Evolutionary conservation across 768 basidiomycete genomes (phyloP).

Genomic region (Leccinum truebloodii): DNA sequence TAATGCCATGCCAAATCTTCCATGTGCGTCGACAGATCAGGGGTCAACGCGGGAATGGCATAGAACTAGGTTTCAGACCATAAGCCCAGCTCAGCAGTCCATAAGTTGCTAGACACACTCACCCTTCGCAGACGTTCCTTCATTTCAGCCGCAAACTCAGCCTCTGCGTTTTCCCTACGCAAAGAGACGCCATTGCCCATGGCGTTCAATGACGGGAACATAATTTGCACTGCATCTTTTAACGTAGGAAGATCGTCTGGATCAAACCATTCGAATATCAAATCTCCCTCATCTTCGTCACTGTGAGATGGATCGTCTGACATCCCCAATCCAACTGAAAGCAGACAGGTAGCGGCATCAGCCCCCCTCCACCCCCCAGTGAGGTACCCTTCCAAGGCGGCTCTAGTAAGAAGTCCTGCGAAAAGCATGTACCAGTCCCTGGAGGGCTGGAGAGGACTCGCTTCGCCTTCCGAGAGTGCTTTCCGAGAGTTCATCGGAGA

Average conservation of each 20-base stretch:
- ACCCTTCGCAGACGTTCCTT: slow-evolving; percentile 67
- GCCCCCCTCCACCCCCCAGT: slow-evolving; percentile 78
- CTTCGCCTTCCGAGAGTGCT: slow-evolving; percentile 39
- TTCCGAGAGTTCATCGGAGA: slow-evolving; percentile 17
- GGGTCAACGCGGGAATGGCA: slow-evolving; percentile 67
- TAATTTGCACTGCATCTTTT: slow-evolving; percentile 60
- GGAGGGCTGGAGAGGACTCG: slow-evolving; percentile 63
- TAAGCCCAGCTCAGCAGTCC: slow-evolving; percentile 7
- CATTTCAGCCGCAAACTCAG: slow-evolving; percentile 78
- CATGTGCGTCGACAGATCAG: slow-evolving; percentile 78
- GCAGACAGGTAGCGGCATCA: slow-evolving; percentile 66
- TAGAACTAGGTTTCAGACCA: slow-evolving; percentile 58
- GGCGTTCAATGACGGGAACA: slow-evolving; percentile 60
- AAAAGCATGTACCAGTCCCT: slow-evolving; percentile 82
- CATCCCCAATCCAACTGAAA: slow-evolving; percentile 69
- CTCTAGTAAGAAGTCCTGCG: slow-evolving; percentile 78
- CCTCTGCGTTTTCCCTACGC: slow-evolving; percentile 55
- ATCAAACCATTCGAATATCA: slow-evolving; percentile 58
- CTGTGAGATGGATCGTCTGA: slow-evolving; percentile 27
- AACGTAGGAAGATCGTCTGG: slow-evolving; percentile 77
- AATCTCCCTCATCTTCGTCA: slow-evolving; percentile 35
- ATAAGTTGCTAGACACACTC: slow-evolving; percentile 29
- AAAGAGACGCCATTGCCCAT: slow-evolving; percentile 27
- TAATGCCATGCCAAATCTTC: slow-evolving; percentile 71
- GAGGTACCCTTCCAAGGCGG: slow-evolving; percentile 82